These are phyloP conservation scores for Prunus mume DNA, from an alignment of 306 rosid genomes.

Conservation along the genomic window DNA sequence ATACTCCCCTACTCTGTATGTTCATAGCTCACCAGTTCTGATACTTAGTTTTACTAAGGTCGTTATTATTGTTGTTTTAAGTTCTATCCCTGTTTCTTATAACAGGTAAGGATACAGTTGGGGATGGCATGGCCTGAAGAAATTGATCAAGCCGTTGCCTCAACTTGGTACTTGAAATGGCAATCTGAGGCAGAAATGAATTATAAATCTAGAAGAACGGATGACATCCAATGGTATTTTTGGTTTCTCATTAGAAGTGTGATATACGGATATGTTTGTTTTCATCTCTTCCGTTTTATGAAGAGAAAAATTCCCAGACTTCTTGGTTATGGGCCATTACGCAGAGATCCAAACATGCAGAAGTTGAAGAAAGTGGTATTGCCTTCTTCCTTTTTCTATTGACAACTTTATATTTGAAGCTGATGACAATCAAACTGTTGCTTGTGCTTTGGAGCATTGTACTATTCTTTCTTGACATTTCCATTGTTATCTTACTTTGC, in stretches of 20 bases:
- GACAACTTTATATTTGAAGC: slow-evolving; percentile 12
- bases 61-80: slow-evolving; percentile 6
- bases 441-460: slow-evolving; percentile 6
- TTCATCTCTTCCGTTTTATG: slow-evolving; percentile 48
- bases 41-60: slow-evolving; percentile 14
- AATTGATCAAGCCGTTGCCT: slow-evolving; percentile 57
- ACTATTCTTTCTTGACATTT: not conserved
- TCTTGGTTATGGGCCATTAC: slow-evolving; percentile 78
- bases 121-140: slow-evolving; percentile 99
- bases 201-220: slow-evolving; percentile 48
- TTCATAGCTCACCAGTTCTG: slow-evolving; percentile 26
- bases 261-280: slow-evolving; percentile 57
- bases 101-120: slow-evolving; percentile 61
- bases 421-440: slow-evolving; percentile 19
- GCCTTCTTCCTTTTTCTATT: slow-evolving; percentile 28
- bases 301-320: slow-evolving; percentile 51
- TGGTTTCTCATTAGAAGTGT: slow-evolving; percentile 58
- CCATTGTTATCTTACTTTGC: not conserved
- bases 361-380: slow-evolving; percentile 75
- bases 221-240: slow-evolving; percentile 44
- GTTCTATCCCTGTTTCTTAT: slow-evolving; percentile 24
- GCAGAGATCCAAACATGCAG: slow-evolving; percentile 62
- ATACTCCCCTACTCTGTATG: slow-evolving; percentile 74
- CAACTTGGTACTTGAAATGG: slow-evolving; percentile 88
- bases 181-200: slow-evolving; percentile 77